Evolutionary conservation across 2,329 filamentous ascomycete genomes (phyloP).

Genomic region (Colletotrichum tropicale): DNA sequence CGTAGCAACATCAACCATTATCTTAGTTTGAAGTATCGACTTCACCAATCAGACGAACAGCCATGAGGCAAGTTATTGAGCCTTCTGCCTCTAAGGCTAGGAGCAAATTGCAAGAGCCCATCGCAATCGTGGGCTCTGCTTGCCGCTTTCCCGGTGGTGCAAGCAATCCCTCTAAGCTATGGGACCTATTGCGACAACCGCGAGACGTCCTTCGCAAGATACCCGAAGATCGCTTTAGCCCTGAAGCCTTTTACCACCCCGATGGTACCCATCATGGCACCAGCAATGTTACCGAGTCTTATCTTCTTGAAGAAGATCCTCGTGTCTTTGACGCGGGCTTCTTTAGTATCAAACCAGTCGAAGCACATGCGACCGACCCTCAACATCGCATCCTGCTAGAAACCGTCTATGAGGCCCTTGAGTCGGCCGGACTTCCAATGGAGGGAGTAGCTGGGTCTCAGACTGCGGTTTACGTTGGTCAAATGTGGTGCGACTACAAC

Average conservation of each 20-base stretch:
- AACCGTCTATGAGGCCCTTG: slow-evolving; percentile 37
- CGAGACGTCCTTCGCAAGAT: slow-evolving; percentile 26
- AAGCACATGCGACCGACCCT: slow-evolving; percentile 36
- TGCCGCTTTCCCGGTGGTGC: slow-evolving; percentile 4
- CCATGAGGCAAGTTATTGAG: neutral
- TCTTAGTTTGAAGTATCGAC: neutral
- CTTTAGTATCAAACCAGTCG: slow-evolving; percentile 34
- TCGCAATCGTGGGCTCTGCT: slow-evolving; percentile 1
- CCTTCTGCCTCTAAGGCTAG: neutral
- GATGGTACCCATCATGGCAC: neutral
- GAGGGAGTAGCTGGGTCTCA: slow-evolving; percentile 27
- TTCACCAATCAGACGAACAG: neutral
- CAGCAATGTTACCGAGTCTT: slow-evolving; percentile 23
- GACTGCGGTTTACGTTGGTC: slow-evolving; percentile 36
- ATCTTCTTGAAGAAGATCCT: slow-evolving; percentile 24
- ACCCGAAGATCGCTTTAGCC: slow-evolving; percentile 24
- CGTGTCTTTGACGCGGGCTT: slow-evolving; percentile 28
- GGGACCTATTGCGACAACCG: neutral
- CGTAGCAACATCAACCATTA: neutral
- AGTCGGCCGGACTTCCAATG: slow-evolving; percentile 33
- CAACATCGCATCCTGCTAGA: slow-evolving; percentile 37
- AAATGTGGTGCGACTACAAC: slow-evolving; percentile 31
- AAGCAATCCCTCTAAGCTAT: neutral
- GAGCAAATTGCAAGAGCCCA: neutral
- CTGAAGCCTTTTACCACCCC: neutral